Evolutionary conservation across 2,329 filamentous ascomycete species (phyloP).

Genomic region (Achaetomium macrosporum): DNA sequence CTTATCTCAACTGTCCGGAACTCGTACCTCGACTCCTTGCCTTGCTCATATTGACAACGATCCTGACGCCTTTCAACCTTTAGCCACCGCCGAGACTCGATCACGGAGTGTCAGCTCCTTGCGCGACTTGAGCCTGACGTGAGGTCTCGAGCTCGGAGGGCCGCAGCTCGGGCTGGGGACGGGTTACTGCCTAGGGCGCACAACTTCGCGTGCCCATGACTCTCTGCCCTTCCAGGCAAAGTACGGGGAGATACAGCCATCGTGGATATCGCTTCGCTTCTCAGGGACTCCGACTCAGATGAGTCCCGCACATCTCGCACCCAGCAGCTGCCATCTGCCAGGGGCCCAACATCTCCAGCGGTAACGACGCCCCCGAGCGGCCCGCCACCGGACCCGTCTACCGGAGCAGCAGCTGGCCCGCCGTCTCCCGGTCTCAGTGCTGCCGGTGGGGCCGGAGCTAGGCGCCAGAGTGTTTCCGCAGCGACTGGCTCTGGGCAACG

Average conservation of each 20-base stretch:
- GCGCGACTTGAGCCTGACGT: neutral
- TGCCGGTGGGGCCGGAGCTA: conserved; percentile 7
- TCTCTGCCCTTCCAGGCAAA: conserved; percentile 22
- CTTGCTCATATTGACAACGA: too few species aligned
- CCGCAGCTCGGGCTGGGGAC: too few species aligned
- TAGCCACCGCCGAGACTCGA: neutral
- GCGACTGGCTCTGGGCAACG: conserved; percentile 4
- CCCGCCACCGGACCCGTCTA: conserved; percentile 16
- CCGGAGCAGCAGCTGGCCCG: conserved; percentile 15
- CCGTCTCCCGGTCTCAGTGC: conserved; percentile 16
- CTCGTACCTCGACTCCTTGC: too few species aligned
- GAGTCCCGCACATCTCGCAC: conserved; percentile 54
- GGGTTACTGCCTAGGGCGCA: neutral
- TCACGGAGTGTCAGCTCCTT: neutral
- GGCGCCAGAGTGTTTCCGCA: conserved; percentile 9
- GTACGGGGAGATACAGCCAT: conserved; percentile 50
- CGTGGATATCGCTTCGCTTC: conserved; percentile 92
- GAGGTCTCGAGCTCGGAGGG: neutral
- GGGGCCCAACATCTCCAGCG: conserved; percentile 32
- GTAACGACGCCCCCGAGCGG: conserved; percentile 33
- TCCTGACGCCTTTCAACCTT: too few species aligned
- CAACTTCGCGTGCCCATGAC: conserved; percentile 28
- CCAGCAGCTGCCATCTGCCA: conserved; percentile 34
- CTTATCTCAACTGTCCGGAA: conserved; percentile 17
- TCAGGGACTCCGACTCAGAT: conserved; percentile 70